phyloP scores from a whole-genome alignment of 768 basidiomycete species.

The Cytidiella melzeri region DNA sequence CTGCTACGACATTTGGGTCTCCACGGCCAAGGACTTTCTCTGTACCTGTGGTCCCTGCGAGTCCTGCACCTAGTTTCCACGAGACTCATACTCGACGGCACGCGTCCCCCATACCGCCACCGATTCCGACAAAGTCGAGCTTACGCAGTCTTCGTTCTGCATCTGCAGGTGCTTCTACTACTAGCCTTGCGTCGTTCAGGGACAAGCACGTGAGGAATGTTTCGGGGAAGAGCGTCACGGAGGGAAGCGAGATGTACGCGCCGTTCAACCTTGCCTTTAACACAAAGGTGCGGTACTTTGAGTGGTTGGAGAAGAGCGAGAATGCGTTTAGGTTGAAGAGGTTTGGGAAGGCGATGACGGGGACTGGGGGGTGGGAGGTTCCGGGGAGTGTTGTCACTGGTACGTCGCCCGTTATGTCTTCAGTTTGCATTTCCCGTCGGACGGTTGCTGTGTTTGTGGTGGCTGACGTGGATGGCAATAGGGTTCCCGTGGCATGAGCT shows the following conservation, averaged over 20 bases:
- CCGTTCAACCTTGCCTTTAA: constrained; percentile 73
- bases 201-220: background rate
- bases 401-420: constrained; percentile 9
- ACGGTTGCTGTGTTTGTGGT: background rate
- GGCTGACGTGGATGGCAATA: constrained; percentile 17
- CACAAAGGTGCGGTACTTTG: constrained; percentile 46
- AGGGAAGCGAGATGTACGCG: constrained; percentile 37
- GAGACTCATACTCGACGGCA: background rate
- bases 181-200: background rate
- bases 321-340: constrained; percentile 44
- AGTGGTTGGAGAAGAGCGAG: constrained; percentile 64
- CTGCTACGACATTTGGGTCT: background rate
- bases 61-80: background rate
- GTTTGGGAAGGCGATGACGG: constrained; percentile 74
- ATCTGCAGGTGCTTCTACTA: background rate
- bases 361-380: constrained; percentile 64
- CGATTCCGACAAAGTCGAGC: constrained; percentile 4
- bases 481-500: constrained; percentile 57
- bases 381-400: constrained; percentile 24
- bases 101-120: constrained; percentile 1
- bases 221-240: background rate
- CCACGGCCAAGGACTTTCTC: constrained; percentile 7
- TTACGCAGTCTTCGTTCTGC: background rate
- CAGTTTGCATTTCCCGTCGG: background rate
- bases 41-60: background rate